phyloP scores from a whole-genome alignment of 257 asterid genomes.

The Solanum tacnaense region DNA sequence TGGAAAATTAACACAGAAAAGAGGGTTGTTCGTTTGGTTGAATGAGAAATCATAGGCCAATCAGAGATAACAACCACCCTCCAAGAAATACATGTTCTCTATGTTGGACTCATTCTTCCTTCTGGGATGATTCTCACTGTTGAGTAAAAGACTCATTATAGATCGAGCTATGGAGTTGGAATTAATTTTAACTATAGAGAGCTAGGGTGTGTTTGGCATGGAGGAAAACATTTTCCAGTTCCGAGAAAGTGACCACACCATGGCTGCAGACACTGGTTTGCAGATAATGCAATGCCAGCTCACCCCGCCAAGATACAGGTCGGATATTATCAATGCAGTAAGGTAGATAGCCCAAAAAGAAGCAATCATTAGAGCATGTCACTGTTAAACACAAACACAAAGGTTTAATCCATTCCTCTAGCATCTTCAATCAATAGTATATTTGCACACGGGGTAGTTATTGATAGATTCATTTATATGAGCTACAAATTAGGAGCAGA shows the following conservation, averaged over 20 bases:
- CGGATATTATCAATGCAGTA: neutral
- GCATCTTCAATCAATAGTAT: neutral
- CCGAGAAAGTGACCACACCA: neutral
- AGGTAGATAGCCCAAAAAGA: neutral
- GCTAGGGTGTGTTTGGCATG: neutral
- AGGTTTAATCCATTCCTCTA: neutral
- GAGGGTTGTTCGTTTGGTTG: neutral
- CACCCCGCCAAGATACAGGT: neutral
- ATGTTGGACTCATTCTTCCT: neutral
- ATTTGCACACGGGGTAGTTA: neutral
- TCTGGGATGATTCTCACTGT: neutral
- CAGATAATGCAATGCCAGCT: neutral
- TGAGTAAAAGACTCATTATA: neutral
- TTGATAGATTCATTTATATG: neutral
- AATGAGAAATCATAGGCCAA: neutral
- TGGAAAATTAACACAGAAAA: neutral
- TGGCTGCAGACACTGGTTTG: constrained; percentile 2
- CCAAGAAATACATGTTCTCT: neutral
- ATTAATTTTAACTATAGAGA: neutral
- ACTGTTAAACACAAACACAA: neutral
- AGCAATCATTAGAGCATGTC: constrained; percentile 6
- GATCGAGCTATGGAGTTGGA: neutral
- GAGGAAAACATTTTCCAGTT: neutral
- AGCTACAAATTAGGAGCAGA: neutral
- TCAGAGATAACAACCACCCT: neutral